Conservation (phyloP, 2,329 filamentous ascomycete species). For the Penicillium corylophilum region DNA sequence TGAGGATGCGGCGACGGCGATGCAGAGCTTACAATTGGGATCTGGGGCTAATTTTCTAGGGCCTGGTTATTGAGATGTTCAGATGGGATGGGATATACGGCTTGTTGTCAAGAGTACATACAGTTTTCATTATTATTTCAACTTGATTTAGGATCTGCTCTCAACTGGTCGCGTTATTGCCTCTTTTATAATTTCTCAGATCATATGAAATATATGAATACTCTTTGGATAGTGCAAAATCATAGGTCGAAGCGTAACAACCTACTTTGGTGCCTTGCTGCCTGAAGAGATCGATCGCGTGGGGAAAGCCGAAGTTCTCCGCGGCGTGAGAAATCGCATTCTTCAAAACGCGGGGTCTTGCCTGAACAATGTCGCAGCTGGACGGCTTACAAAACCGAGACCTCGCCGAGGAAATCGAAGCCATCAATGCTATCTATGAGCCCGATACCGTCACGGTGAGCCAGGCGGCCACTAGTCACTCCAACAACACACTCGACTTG, state of each 20-base stretch:
- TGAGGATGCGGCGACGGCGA: constrained; percentile 16
- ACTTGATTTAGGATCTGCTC: not conserved
- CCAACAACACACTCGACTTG: constrained; percentile 29
- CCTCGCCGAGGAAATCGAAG: constrained; percentile 49
- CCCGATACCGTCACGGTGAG: constrained; percentile 58
- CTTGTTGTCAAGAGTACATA: not conserved
- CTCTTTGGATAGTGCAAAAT: too few relatives aligned
- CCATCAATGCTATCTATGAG: constrained; percentile 60
- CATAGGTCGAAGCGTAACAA: too few relatives aligned
- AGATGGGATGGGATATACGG: not conserved
- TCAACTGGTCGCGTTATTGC: too few relatives aligned
- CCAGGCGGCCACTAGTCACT: constrained; percentile 19
- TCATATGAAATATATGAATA: too few relatives aligned
- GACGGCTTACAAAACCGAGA: constrained; percentile 36
- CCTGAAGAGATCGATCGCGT: constrained; percentile 14
- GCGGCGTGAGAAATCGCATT: constrained; percentile 9
- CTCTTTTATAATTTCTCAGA: too few relatives aligned
- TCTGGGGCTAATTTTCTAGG: constrained; percentile 11
- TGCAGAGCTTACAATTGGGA: constrained; percentile 3
- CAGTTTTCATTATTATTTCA: not conserved
- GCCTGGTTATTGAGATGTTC: constrained; percentile 3
- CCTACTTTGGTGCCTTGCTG: constrained; percentile 14
- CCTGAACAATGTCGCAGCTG: constrained; percentile 21
- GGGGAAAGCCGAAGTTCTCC: constrained; percentile 19
- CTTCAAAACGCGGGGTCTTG: constrained; percentile 6